These are phyloP conservation scores for Russula vinacea DNA, from an alignment of 768 basidiomycete species.

Conservation along the genomic window DNA sequence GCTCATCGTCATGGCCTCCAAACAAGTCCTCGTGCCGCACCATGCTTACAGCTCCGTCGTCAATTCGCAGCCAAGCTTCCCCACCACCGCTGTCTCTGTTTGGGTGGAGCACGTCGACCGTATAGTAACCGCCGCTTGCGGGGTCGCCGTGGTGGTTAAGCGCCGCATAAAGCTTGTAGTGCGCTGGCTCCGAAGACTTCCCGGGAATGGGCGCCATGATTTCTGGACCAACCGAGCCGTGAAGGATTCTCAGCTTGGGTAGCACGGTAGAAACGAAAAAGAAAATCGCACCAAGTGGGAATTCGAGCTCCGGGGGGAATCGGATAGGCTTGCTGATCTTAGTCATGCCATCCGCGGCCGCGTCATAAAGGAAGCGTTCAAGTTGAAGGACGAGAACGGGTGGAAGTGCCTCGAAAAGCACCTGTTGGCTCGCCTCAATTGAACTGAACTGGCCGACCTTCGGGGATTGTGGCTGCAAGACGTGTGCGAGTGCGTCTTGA, in stretches of 20 bases:
- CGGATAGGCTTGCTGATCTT: constrained; percentile 81
- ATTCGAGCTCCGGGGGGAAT: constrained; percentile 73
- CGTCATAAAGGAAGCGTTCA: constrained; percentile 88
- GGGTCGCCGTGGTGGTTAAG: constrained; percentile 59
- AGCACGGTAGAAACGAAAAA: neutral
- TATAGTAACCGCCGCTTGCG: no score
- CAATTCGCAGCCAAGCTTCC: no score
- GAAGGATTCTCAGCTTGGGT: neutral
- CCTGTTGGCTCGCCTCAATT: no score
- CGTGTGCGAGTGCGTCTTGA: no score
- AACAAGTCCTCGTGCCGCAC: no score
- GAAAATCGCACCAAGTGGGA: constrained; percentile 55
- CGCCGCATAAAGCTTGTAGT: constrained; percentile 81
- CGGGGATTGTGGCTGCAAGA: no score
- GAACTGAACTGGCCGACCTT: no score
- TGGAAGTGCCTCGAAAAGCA: constrained; percentile 66
- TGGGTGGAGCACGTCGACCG: no score
- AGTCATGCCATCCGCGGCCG: constrained; percentile 65
- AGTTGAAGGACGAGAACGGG: constrained; percentile 83
- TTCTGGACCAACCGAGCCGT: neutral
- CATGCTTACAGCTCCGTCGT: no score
- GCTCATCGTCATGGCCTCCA: no score
- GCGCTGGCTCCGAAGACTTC: constrained; percentile 54
- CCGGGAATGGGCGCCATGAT: constrained; percentile 32
- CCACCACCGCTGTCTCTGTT: no score